Percentiles rank a stretch among this genome's conserved stretches.
These are phyloP conservation scores for Dianthus caryophyllus DNA, from an alignment of 148 eudicot species.

Conservation along the genomic window DNA sequence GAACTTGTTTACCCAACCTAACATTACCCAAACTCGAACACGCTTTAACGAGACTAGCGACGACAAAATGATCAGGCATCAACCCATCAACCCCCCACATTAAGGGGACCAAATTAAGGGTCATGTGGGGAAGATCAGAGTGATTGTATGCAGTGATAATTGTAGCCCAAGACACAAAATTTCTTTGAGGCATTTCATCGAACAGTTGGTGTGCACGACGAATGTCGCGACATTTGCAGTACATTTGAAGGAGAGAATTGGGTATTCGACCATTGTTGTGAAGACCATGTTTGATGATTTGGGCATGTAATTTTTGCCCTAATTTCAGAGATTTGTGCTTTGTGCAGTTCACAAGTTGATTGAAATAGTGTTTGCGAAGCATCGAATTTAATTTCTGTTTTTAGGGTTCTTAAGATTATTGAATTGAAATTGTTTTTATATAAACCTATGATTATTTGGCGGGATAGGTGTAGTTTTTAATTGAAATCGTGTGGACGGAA, in stretches of 20 bases:
- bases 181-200: constrained; percentile 58
- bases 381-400: constrained; percentile 15
- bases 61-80: constrained; percentile 53
- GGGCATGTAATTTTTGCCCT: constrained; percentile 63
- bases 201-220: constrained; percentile 49
- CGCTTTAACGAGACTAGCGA: constrained; percentile 52
- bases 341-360: constrained; percentile 36
- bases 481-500: no score
- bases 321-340: constrained; percentile 34
- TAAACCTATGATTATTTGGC: background rate
- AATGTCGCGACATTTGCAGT: constrained; percentile 48
- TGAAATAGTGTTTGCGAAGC: constrained; percentile 45
- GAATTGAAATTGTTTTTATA: background rate
- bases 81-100: constrained; percentile 44
- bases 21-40: constrained; percentile 42
- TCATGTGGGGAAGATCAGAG: constrained; percentile 31
- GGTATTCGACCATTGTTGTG: constrained; percentile 35
- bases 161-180: constrained; percentile 59
- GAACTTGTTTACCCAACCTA: constrained; percentile 55
- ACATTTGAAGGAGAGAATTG: constrained; percentile 48
- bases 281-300: constrained; percentile 48
- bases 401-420: no score
- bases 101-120: constrained; percentile 35
- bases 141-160: constrained; percentile 59
- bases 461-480: background rate